Percentiles rank a stretch among this genome's conserved stretches.
Evolutionary conservation across 1,139 yeast genomes (phyloP).

Genomic region (Zygosaccharomyces pseudobailii): DNA sequence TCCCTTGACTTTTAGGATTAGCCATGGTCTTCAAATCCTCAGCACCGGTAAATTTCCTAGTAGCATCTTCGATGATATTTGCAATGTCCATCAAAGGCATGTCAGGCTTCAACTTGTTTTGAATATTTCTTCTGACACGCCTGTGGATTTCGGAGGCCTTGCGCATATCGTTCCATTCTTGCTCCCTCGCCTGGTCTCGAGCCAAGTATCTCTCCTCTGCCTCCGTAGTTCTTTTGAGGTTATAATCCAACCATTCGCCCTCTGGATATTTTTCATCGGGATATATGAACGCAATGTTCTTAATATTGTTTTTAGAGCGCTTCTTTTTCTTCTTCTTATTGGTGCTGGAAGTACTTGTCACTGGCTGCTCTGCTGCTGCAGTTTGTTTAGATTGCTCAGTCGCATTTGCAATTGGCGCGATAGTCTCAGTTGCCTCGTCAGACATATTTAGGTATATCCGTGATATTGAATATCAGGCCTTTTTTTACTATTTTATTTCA

Average conservation of each 20-base stretch:
- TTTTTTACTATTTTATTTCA: background rate
- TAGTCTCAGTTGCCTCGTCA: constrained; percentile 6
- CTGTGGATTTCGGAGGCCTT: constrained; percentile 96
- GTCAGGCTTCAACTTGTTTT: constrained; percentile 75
- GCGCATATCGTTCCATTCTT: constrained; percentile 81
- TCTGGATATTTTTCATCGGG: constrained; percentile 78
- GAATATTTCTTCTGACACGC: constrained; percentile 79
- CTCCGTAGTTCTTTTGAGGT: constrained; percentile 70
- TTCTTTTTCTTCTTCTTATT: constrained; percentile 46
- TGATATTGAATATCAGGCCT: background rate
- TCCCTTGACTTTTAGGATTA: constrained; percentile 57
- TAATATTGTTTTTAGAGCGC: constrained; percentile 46
- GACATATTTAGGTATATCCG: background rate
- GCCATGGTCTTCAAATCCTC: constrained; percentile 36
- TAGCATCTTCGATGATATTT: constrained; percentile 79
- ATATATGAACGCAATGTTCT: constrained; percentile 61
- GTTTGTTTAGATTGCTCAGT: constrained; percentile 7
- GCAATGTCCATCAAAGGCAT: constrained; percentile 90
- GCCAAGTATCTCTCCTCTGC: constrained; percentile 83
- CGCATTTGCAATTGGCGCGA: constrained; percentile 5
- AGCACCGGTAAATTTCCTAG: constrained; percentile 68
- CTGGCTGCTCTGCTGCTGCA: constrained; percentile 10
- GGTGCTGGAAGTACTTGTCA: constrained; percentile 22
- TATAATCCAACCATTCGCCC: constrained; percentile 81
- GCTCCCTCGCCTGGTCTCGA: constrained; percentile 48